Base-by-base conservation (phyloP, 345 rosid species). In the Linum lewisii region DNA sequence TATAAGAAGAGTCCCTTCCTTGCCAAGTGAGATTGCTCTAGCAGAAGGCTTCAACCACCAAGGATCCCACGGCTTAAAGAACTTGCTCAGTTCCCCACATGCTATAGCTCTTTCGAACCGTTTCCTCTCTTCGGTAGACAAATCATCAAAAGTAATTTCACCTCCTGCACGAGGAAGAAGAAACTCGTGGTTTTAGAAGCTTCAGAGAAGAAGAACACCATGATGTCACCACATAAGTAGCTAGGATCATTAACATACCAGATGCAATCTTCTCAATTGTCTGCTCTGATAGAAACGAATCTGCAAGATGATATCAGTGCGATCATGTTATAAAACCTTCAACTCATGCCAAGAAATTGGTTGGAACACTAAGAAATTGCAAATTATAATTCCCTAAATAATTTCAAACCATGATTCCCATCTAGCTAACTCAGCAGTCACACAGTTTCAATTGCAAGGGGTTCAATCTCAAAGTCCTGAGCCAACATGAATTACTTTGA, bases 41-140 rank as follows among this genome's bases (percentile, higher is more conserved):
- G 94, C 94, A 58, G 85, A 79, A 77, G 84, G 81, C 44, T 66
- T 77, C 62, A 85, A 65, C 99, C 99, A 93, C 97, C 99, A 93
- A 45, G 99, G 99, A 25, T 84, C 91, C 99, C 99, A 89, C 11
- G 95, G 94, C 65, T 85, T 70, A 38, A 89, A 87, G 86, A 87
- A 72, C 75, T 74, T 93, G 67, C 99, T 82, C 66, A 93, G 72
- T 74, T 87, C 94, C 21, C 99, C 97, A 54, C 90, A 89, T 58
- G 83, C 92, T 69, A 93, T 60, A 0, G 97, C 92, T 77, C 91
- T 85, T 69, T 72, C 87, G 63, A 93, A 89, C 49, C 65, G 76
- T 74, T 81, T 93, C 80, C 75, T 83, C 80, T 81, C 97, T 64
- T 87, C 87, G 55, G 63, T 66, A 64, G 88, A 79, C 38, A 93